Base-by-base conservation (phyloP, 495 filamentous ascomycete genomes). In the Clohesyomyces aquaticus region DNA sequence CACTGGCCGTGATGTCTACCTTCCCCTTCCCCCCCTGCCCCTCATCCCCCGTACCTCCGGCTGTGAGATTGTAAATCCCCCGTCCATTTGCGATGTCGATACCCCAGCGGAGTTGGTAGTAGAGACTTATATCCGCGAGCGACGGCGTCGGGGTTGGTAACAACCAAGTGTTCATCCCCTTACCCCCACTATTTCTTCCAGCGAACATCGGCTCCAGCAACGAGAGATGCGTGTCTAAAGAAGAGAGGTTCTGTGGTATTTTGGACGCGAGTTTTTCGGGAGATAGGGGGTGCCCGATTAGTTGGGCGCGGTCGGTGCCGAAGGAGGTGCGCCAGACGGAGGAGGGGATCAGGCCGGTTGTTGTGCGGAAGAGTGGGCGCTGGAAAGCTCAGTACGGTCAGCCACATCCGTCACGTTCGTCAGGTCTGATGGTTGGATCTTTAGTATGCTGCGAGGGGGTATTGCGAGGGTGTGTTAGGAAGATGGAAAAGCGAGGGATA, bases 281-380 rank as follows among this genome's bases (percentile, higher is more conserved):
- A 46, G 72, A 67, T 1, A 75, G 66, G 23, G 6, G 50, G 46
- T 75, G 73, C 23, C 73, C 73, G 14, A 75, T 75, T 11, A 75
- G 46, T 12, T 56, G 55, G 1, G 61, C 59, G 22, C 73, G 50
- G 49, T 75, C 73, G 32, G 50, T 26, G 19, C 73, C 73, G 53
- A 75, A 75, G 19, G 41, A 11, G 4, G 67, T 67, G 18, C 59
- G 32, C 73, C 73, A 75, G 21, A 75, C 72, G 22, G 63, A 63
- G 0, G 61, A 38, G 18, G 73, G 73, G 25, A 75, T 75, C 9
- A 75, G 45, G 11, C 73, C 73, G 3, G 70, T 73, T 23, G 70
- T 71, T 9, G 67, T 65, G 12, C 73, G 67, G 56, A 75, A 75
- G 12, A 75, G 42, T 11, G 72, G 70, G 4, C 60, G 27, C 63